These are phyloP conservation scores for Gymnopus androsaceus DNA, from an alignment of 1,284 basidiomycete genomes.

Conservation along the genomic window DNA sequence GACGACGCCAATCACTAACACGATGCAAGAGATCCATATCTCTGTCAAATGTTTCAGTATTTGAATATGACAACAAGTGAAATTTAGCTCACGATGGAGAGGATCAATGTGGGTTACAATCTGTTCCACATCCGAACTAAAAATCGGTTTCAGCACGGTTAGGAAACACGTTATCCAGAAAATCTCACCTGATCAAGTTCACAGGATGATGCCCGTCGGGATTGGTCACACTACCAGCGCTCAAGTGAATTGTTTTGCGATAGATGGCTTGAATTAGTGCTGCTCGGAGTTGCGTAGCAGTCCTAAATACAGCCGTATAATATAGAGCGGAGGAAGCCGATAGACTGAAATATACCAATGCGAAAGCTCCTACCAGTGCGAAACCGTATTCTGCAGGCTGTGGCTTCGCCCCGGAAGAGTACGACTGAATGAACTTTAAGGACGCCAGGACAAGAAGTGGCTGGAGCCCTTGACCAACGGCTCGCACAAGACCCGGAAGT, in stretches of 20 bases:
- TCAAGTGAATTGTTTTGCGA: conserved; percentile 1
- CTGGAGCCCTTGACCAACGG: background rate
- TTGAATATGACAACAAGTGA: background rate
- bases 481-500: background rate
- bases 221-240: background rate
- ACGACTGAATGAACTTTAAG: conserved; percentile 1
- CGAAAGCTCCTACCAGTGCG: background rate
- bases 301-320: background rate
- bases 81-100: conserved; percentile 1
- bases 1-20: background rate
- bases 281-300: background rate
- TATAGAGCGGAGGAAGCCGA: background rate
- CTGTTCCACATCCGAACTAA: conserved; percentile 2
- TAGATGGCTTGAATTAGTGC: background rate
- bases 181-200: conserved; percentile 4
- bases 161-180: background rate
- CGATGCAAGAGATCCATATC: background rate
- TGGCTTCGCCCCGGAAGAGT: background rate
- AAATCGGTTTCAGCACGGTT: background rate
- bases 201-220: background rate
- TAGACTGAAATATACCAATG: background rate
- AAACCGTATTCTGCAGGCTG: conserved; percentile 2
- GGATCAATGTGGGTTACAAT: conserved; percentile 1
- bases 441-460: background rate
- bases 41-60: background rate